Base-by-base conservation (phyloP, 768 basidiomycete species). In the Naematelia encephala region DNA sequence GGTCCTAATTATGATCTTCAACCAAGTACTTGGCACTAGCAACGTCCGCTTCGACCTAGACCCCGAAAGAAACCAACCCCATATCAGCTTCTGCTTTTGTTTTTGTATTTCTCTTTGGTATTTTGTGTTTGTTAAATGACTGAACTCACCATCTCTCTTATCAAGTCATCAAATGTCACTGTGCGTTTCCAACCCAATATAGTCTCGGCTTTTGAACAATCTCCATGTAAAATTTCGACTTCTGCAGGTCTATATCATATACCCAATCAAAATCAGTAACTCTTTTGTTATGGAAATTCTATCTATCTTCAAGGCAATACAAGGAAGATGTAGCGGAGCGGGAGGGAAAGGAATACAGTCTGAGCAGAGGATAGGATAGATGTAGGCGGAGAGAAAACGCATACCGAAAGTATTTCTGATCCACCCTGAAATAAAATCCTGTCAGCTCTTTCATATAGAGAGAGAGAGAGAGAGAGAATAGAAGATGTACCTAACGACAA, bases 191-290 rank as follows among this genome's bases (percentile, higher is more conserved):
- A 97, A 8, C 91, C 90, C 45, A 98, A 86, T 44, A 85, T 44
- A 46, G 82, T 84, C 77, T 96, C 91, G 0, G 94, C 93, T 80
- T 97, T 97, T 51, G 87, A 81, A 3, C 92, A 90, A 77, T 88
- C 87, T 13, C 93, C 93, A 49, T 87, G 82, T 42, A 97, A 82
- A 55, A 93, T 83, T 86, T 94, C 91, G 79, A 94, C 91, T 85
- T 93, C 90, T 19, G 90, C 89, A 8, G 90, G 90, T 77, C 92
- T 88, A 87, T 92, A 96, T 81, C 96, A n/a, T n/a, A n/a, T n/a
- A n/a, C n/a, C n/a, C n/a, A n/a, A n/a, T n/a, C n/a, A n/a, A n/a
- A n/a, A n/a, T n/a, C n/a, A n/a, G n/a, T n/a, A n/a, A n/a, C n/a
- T n/a, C n/a, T n/a, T n/a, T n/a, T n/a, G n/a, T n/a, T n/a, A n/a